Evolutionary conservation across 2,329 filamentous ascomycete genomes (phyloP).

Genomic region (Colletotrichum nymphaeae): DNA sequence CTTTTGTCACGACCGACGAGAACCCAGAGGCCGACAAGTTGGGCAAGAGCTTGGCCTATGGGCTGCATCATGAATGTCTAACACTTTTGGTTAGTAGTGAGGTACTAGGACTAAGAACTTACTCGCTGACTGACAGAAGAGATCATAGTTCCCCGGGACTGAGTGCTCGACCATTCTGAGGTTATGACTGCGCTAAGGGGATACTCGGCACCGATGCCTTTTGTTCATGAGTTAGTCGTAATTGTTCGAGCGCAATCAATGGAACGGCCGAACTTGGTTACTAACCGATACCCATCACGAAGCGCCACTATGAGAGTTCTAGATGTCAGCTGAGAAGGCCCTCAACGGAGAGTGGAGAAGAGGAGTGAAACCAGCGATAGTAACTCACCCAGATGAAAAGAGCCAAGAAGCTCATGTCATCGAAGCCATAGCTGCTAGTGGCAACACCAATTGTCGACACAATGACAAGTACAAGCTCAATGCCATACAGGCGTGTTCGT

Average conservation of each 20-base stretch:
- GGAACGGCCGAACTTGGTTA: background rate
- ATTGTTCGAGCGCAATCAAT: background rate
- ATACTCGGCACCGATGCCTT: slow-evolving; percentile 71
- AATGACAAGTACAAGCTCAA: slow-evolving; percentile 66
- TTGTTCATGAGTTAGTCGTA: background rate
- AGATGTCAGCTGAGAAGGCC: background rate
- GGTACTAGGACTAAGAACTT: background rate
- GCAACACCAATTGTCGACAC: slow-evolving; percentile 67
- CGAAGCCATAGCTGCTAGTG: slow-evolving; percentile 62
- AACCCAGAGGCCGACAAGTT: slow-evolving; percentile 68
- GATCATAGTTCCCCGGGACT: slow-evolving; percentile 75
- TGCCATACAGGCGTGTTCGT: slow-evolving; percentile 66
- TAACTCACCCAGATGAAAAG: slow-evolving; percentile 59
- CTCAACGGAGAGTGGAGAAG: background rate
- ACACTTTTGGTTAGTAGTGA: background rate
- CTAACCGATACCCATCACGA: slow-evolving; percentile 64
- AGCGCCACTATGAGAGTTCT: slow-evolving; percentile 54
- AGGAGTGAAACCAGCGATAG: background rate
- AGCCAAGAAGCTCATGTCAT: slow-evolving; percentile 61
- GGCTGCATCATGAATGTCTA: slow-evolving; percentile 73
- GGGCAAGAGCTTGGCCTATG: slow-evolving; percentile 73
- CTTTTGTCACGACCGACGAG: slow-evolving; percentile 57
- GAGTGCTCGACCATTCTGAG: slow-evolving; percentile 72
- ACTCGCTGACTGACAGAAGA: slow-evolving; percentile 59
- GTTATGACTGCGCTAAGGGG: slow-evolving; percentile 76